Conservation (phyloP, 1,284 basidiomycete species). For the Rhodotorula sp. region DNA sequence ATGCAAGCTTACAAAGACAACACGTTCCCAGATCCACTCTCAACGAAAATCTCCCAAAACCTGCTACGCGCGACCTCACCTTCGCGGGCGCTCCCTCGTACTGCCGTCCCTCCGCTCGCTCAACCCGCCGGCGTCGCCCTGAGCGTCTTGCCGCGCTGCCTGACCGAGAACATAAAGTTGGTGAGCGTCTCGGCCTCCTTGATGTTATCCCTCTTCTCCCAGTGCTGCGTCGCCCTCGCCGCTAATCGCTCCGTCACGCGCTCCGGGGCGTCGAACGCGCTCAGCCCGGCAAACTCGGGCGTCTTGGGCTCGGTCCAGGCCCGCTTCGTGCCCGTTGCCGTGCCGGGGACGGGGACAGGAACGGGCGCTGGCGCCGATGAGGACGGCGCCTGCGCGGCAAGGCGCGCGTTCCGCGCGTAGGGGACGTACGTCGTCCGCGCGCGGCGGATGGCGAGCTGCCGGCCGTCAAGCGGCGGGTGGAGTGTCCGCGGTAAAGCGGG, state of each 20-base stretch:
- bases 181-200: conserved; percentile 43
- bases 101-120: too few relatives aligned
- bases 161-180: conserved; percentile 37
- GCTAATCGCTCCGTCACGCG: conserved; percentile 32
- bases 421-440: conserved; percentile 23
- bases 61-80: not conserved
- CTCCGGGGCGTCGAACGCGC: conserved; percentile 35
- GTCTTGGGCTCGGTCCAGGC: conserved; percentile 38
- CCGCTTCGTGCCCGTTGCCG: not conserved
- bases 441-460: conserved; percentile 13
- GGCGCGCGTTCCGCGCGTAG: conserved; percentile 4
- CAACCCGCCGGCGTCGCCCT: conserved; percentile 19
- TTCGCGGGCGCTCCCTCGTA: not conserved
- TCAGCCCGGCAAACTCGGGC: conserved; percentile 35
- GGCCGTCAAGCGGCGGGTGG: conserved; percentile 33
- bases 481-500: conserved; percentile 34
- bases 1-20: not conserved
- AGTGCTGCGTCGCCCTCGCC: conserved; percentile 33
- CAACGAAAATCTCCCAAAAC: not conserved
- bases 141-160: conserved; percentile 6
- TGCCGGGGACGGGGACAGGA: too few relatives aligned
- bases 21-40: not conserved
- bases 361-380: not conserved
- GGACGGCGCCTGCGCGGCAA: not conserved
- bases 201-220: conserved; percentile 40